Base-by-base conservation (phyloP, 163 green algal genomes). In the Chlamydomonas reinhardtii region DNA sequence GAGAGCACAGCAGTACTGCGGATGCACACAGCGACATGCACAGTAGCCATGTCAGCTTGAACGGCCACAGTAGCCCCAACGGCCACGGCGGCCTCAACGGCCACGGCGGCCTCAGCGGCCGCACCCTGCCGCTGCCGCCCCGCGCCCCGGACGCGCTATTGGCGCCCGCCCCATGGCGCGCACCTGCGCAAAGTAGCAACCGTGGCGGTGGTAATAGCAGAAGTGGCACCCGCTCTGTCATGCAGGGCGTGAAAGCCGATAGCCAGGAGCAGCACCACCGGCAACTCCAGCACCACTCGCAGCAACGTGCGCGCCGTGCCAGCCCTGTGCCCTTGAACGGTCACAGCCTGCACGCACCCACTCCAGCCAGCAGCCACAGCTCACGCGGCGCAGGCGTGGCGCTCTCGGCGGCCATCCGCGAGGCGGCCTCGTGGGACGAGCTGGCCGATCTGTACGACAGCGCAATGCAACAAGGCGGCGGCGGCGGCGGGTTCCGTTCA, bases 371-470 rank as follows among this genome's bases (percentile, higher is more conserved):
- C 69, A 14, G 35, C n/a, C n/a, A n/a, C n/a, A n/a, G n/a, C n/a
- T n/a, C n/a, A n/a, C n/a, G n/a, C n/a, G n/a, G n/a, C 80, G 25
- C 80, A 11, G 27, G 20, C 32, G 25, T 32, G 32, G 68, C 22
- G 8, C 54, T 86, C 0, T 80, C 70, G 56, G 56, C 69, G 4
- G 73, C 52, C 37, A 91, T 91, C 68, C 79, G 73, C 24, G 29
- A 32, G 27, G 88, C 77, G 5, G 16, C 39, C 27, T 71, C 61
- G 2, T n/a, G 89, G 19, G 56, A 70, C 17, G 66, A 88, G 77
- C 68, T 91, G 15, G 54, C 66, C 2, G 32, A 62, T 17, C 70
- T 91, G 65, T 88, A 88, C 65, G 35, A 56, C 17, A 27, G 29
- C 39, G 29, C 0, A 11, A 29, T 24, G 2, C 62, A 74, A n/a